Evolutionary conservation across 106 monocot genomes (phyloP), one percentile per base, ranked within the genome.

Genomic region (Allium cepa): DNA sequence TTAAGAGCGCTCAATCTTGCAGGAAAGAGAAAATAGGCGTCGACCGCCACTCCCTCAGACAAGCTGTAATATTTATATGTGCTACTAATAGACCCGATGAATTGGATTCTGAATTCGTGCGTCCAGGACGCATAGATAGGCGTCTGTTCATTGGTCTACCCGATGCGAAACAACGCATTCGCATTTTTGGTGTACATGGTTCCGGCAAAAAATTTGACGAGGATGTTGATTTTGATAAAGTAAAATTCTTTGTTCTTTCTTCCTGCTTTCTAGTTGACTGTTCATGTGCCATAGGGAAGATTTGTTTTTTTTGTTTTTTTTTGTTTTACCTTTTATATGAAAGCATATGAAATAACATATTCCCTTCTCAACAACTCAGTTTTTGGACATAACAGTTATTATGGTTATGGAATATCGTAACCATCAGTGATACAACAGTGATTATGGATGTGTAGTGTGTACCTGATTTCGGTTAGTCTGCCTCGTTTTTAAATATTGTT

Each of bases 51-150:
- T 92, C 92, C 67, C 83, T 92, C 11, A 83, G 88, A 72, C 88
- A 92, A 71, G 85, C 92, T 73, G 82, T 92, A 55, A 85, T 92
- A 72, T 92, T 92, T 71, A 82, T 92, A 46, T 92, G 92, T 75
- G 92, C 88, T 55, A 92, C 92, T 56, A 92, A 92, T 79, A 82
- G 92, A 4, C 88, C 92, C 16, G 92, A 92, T 75, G 92, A 92
- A 70, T 66, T 92, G 62, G 88, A 92, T 66, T 75, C 80, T 71
- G 92, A 88, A 17, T 88, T 92, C 80, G 83, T 92, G 67, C 75
- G 65, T 53, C 67, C 81, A 27, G 92, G 92, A 45, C 82, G 92
- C 22, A 92, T 92, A 66, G 92, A 92, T 85, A 80, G 92, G 9
- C 80, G 83, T 9, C 71, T 92, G 46, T 85, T 76, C 67, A 77